These are phyloP conservation scores for Polyplosphaeria fusca DNA, from an alignment of 495 filamentous ascomycete species.

Conservation along the genomic window DNA sequence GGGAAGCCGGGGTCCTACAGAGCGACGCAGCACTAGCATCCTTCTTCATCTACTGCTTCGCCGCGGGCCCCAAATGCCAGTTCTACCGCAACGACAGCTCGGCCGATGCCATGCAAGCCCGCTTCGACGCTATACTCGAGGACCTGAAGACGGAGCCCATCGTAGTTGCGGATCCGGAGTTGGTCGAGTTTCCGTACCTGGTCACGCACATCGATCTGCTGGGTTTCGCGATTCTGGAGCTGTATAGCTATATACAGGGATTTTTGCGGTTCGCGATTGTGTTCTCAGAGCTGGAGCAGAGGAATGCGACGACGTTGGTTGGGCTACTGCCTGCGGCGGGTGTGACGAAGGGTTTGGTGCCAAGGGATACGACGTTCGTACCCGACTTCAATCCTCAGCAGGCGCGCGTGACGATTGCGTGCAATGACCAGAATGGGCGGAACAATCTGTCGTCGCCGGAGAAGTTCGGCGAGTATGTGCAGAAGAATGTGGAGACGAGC, in stretches of 20 bases:
- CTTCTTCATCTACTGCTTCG: conserved; percentile 54
- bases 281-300: conserved; percentile 52
- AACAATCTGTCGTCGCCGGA: neutral
- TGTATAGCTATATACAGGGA: conserved; percentile 57
- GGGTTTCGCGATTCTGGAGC: conserved; percentile 41
- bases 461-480: neutral
- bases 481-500: neutral
- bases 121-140: conserved; percentile 44
- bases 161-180: conserved; percentile 35
- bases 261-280: conserved; percentile 57
- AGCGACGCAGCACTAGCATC: conserved; percentile 48
- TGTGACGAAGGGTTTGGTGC: too few relatives aligned
- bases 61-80: conserved; percentile 46
- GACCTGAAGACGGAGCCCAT: conserved; percentile 48
- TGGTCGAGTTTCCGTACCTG: conserved; percentile 23
- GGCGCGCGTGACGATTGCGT: neutral
- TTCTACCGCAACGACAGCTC: conserved; percentile 38
- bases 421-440: neutral
- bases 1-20: conserved; percentile 36
- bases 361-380: neutral
- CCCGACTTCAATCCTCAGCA: neutral
- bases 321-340: too few relatives aligned
- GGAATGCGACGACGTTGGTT: too few relatives aligned
- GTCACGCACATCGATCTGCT: conserved; percentile 35
- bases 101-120: conserved; percentile 42